Base-by-base conservation (phyloP, 2,329 filamentous ascomycete species). In the Xylariomycetidae sp. region DNA sequence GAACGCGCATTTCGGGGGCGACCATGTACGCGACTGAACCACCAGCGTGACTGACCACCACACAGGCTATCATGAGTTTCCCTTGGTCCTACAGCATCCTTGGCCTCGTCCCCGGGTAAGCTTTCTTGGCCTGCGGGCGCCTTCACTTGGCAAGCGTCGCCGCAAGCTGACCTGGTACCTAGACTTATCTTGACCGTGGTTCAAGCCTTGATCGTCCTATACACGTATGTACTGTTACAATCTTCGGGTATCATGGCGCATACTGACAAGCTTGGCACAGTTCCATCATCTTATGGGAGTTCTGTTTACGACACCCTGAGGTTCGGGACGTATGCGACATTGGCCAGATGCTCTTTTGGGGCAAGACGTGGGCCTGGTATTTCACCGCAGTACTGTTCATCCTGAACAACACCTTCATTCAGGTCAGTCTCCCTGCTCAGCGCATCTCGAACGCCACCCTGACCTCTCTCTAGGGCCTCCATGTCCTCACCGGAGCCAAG, bases 281-380 rank as follows among this genome's bases (percentile, higher is more conserved):
- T 6, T 49, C 49, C 13, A 42, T 52, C 32, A 38, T 53, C 6
- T 39, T 43, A 12, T 56, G 46, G 88, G 79, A 89, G 57, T 95
- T 95, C 52, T 95, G 89, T 56, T 64, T 95, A 37, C 78, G 87
- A 29, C 87, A 95, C 53, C 89, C 89, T 1, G 86, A 95, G 57
- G 80, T 94, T 39, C 80, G 87, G 48, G 89, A 95, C 64, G 85
- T 95, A 10, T 95, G 88, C 56, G 89, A 95, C 56, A 85, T 95
- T 54, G 89, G 88, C n/a, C 86, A 95, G 59, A 89, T 89, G 73
- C 75, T 95, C 15, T 95, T 94, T 62, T 93, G 83, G 80, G 81
- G 82, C 44, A 79, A 85, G 58, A 77, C 74, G 39, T 85, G 82
- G 75, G 76, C 73, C 3, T 80, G 76, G 76, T 80, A 71, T 57